A percentile compares a stretch with the other conserved stretches of the same genome.
phyloP scores from a whole-genome alignment of 345 rosid species.

The Murraya paniculata region DNA sequence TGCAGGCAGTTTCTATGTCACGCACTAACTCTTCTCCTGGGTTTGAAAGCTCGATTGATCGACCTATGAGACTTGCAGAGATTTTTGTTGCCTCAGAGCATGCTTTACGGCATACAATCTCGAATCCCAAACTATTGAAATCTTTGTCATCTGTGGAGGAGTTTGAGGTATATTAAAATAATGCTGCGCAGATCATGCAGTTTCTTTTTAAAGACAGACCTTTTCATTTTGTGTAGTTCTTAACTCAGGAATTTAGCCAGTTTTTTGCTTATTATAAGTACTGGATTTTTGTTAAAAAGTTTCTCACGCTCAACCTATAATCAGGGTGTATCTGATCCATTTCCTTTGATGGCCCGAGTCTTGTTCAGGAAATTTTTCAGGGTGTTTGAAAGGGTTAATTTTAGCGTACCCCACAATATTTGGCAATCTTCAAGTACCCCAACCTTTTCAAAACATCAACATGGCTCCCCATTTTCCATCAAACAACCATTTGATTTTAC shows the following conservation, averaged over 20 bases:
- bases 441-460: too few species aligned
- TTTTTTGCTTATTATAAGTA: neutral
- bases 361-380: neutral
- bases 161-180: slow-evolving; percentile 71
- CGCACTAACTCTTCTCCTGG: slow-evolving; percentile 88
- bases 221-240: neutral
- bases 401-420: too few species aligned
- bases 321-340: neutral
- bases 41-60: slow-evolving; percentile 74
- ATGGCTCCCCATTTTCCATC: too few species aligned
- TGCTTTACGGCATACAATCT: slow-evolving; percentile 69
- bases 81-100: slow-evolving; percentile 93
- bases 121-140: slow-evolving; percentile 65
- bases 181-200: neutral
- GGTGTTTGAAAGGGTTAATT: neutral
- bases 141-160: slow-evolving; percentile 74
- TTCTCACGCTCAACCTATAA: slow-evolving; percentile 7
- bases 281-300: neutral
- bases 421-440: too few species aligned
- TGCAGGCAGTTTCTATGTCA: slow-evolving; percentile 42
- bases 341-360: neutral
- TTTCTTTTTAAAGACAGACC: slow-evolving; percentile 6
- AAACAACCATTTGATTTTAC: too few species aligned
- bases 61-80: slow-evolving; percentile 98
- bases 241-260: neutral